Evolutionary conservation across 805 yeast genomes (phyloP).

Genomic region (Groenewaldozyma tartarivorans): DNA sequence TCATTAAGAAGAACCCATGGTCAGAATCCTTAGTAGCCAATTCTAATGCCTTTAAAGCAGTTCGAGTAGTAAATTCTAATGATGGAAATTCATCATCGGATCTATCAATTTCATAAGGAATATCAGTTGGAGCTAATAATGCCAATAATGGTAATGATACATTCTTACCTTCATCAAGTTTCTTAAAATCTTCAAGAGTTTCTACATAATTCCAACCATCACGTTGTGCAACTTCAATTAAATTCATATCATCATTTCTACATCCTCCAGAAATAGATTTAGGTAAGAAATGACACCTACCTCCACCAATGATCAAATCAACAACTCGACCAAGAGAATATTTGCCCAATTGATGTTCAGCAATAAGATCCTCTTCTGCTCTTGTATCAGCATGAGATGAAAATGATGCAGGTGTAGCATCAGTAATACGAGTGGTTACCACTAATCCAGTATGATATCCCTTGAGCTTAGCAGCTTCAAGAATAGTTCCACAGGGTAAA

Average conservation of each 20-base stretch:
- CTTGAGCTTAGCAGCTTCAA: slow-evolving; percentile 75
- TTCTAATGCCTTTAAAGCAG: slow-evolving; percentile 61
- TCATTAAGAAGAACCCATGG: slow-evolving; percentile 73
- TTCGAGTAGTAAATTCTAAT: slow-evolving; percentile 63
- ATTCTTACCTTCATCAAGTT: slow-evolving; percentile 45
- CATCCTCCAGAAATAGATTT: slow-evolving; percentile 44
- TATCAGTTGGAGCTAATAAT: slow-evolving; percentile 63
- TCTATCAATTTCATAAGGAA: slow-evolving; percentile 81
- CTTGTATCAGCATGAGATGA: slow-evolving; percentile 71
- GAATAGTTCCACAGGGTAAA: slow-evolving; percentile 76
- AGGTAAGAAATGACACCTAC: slow-evolving; percentile 75
- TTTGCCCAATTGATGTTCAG: slow-evolving; percentile 76
- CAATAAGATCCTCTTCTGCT: slow-evolving; percentile 74
- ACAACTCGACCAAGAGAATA: slow-evolving; percentile 72
- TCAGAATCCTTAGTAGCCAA: slow-evolving; percentile 64
- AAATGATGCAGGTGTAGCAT: slow-evolving; percentile 92
- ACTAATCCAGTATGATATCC: slow-evolving; percentile 85
- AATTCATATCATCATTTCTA: slow-evolving; percentile 59
- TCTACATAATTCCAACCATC: slow-evolving; percentile 61
- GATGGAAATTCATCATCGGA: slow-evolving; percentile 55
- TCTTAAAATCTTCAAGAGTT: slow-evolving; percentile 50
- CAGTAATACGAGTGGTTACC: slow-evolving; percentile 86
- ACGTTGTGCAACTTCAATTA: slow-evolving; percentile 51
- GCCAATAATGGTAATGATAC: slow-evolving; percentile 71
- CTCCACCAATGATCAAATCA: slow-evolving; percentile 86